Base-by-base conservation (phyloP, 179 eudicot species). In the Corrigiola litoralis region DNA sequence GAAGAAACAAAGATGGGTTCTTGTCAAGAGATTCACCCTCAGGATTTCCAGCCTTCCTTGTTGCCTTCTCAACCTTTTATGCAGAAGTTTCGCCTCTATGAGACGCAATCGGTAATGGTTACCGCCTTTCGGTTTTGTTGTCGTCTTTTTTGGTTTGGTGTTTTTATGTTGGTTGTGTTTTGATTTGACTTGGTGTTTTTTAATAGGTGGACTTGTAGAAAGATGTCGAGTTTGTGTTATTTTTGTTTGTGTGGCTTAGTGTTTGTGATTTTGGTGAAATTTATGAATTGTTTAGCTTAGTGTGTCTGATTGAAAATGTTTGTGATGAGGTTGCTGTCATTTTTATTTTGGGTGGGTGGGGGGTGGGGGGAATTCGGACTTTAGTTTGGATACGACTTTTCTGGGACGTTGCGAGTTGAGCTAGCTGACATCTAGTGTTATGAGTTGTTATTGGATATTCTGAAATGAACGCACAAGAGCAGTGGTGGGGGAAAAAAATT, bases 41-140 rank as follows among this genome's bases (percentile, higher is more conserved):
- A 44, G 9, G 64, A 44, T 42, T 75, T 75, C 3, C 60, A 54
- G 10, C 73, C 73, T 68, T 69, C 70, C 66, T 78, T 71, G 45
- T 68, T 77, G 45, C 49, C 72, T 27, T 72, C 65, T 65, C 80
- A 73, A 46, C 76, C 72, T n/a, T 74, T 74, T 66, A 80, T 92
- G 85, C 92, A 92, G 66, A 79, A 92, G 71, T 92, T 92, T 79
- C 76, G 89, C 77, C 95, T 92, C 41, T 92, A 89, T 49, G 83
- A 92, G 68, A 92, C 98, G 76, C 82, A 47, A 72, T 84, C 89
- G 96, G 98, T 92, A 84, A n/a, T n/a, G n/a, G n/a, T n/a, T n/a
- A n/a, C 25, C 55, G 16, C 36, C 36, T 27, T 27, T 54, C 40
- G 58, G n/a, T 44, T 21, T 58, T n/a, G 10, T 34, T 49, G 56